These are phyloP conservation scores for Aspergillus sergii DNA, from an alignment of 2,329 filamentous ascomycete species.

Conservation along the genomic window DNA sequence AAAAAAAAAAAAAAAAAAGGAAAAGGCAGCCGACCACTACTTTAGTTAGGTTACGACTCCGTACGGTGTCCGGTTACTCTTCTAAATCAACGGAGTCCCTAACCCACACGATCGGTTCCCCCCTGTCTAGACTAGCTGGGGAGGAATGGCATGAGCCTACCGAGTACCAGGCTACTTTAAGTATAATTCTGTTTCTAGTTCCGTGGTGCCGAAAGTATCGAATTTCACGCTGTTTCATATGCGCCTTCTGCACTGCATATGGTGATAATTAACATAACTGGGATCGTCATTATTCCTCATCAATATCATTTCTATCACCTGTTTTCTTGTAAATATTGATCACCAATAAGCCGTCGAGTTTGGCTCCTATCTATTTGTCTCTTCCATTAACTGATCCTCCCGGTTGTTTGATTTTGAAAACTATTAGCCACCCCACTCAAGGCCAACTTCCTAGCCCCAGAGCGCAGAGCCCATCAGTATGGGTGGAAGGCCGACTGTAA, in stretches of 20 bases:
- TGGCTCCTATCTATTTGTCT: background rate
- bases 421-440: slow-evolving; percentile 15
- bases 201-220: background rate
- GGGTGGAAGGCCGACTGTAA: slow-evolving; percentile 19
- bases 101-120: slow-evolving; percentile 4
- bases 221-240: background rate
- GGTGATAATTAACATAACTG: background rate
- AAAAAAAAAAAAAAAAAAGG: slow-evolving; percentile 11
- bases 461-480: slow-evolving; percentile 12
- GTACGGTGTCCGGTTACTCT: background rate
- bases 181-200: slow-evolving; percentile 4
- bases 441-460: slow-evolving; percentile 8
- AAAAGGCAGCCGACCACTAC: slow-evolving; percentile 13
- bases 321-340: background rate
- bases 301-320: background rate
- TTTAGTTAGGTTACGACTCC: background rate
- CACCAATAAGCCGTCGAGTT: background rate
- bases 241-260: background rate
- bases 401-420: slow-evolving; percentile 2
- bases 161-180: slow-evolving; percentile 1
- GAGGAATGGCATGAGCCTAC: slow-evolving; percentile 3
- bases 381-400: slow-evolving; percentile 8
- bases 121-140: slow-evolving; percentile 2
- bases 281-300: background rate
- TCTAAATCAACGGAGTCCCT: background rate